Evolutionary conservation across 192 early-diverging fungal species (phyloP).

Genomic region (Phlyctochytrium arcticum): DNA sequence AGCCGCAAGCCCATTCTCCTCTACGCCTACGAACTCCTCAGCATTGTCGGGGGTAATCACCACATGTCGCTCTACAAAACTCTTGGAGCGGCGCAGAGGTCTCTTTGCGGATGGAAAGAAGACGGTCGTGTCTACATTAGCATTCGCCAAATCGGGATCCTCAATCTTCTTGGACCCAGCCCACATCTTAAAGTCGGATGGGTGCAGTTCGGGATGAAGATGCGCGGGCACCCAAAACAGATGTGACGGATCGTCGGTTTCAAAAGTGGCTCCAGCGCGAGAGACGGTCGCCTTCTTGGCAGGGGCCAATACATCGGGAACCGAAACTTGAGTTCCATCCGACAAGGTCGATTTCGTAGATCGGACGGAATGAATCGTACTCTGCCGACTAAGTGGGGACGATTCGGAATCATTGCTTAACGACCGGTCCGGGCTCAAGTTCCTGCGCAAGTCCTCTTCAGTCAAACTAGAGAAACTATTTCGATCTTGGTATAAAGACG

Average conservation of each 20-base stretch:
- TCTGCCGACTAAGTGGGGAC: neutral
- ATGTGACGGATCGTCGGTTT: constrained; percentile 21
- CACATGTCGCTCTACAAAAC: constrained; percentile 35
- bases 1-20: no score
- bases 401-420: no score
- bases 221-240: constrained; percentile 35
- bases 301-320: constrained; percentile 24
- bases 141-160: constrained; percentile 7
- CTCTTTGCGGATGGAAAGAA: constrained; percentile 11
- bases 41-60: constrained; percentile 30
- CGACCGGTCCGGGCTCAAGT: no score
- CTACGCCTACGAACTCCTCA: constrained; percentile 23
- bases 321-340: constrained; percentile 2
- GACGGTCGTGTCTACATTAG: neutral
- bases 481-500: no score
- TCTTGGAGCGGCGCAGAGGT: constrained; percentile 28
- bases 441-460: no score
- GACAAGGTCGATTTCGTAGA: constrained; percentile 5
- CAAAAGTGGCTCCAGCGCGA: constrained; percentile 16
- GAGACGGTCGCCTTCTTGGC: constrained; percentile 5
- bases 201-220: constrained; percentile 27
- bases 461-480: no score
- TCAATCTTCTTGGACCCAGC: no score
- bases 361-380: neutral
- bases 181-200: constrained; percentile 25